Conservation (phyloP, 345 rosid genomes). For the Boechera retrofracta region DNA sequence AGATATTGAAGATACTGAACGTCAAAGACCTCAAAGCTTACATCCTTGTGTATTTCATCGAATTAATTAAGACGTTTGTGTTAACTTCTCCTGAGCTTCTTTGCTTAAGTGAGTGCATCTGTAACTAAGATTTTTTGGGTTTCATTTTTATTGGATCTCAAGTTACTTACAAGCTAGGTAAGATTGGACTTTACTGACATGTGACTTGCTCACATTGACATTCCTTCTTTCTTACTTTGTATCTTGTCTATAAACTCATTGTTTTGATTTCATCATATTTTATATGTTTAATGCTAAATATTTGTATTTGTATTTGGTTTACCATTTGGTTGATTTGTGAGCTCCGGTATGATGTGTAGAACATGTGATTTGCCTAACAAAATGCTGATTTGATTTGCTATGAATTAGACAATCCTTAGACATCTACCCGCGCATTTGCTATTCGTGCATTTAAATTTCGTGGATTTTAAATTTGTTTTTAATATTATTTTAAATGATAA, state of each 20-base stretch:
- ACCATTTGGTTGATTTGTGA: not conserved
- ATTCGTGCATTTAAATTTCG: not conserved
- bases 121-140: not conserved
- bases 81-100: not conserved
- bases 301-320: not conserved
- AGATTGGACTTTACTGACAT: conserved; percentile 16
- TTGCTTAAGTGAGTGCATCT: not conserved
- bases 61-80: not conserved
- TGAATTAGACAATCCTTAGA: too few relatives aligned
- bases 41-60: conserved; percentile 6
- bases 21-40: not conserved
- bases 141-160: conserved; percentile 16
- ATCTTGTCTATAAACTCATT: not conserved
- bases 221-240: not conserved
- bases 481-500: not conserved
- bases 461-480: not conserved
- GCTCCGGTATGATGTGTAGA: too few relatives aligned
- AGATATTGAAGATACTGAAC: not conserved
- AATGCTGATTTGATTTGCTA: too few relatives aligned
- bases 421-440: too few relatives aligned
- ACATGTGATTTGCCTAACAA: too few relatives aligned
- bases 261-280: not conserved
- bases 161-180: not conserved
- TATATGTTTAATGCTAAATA: not conserved
- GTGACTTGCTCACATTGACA: conserved; percentile 2